Base-by-base conservation (phyloP, 1,284 basidiomycete genomes). In the Austroboletus novae-zelandiae region DNA sequence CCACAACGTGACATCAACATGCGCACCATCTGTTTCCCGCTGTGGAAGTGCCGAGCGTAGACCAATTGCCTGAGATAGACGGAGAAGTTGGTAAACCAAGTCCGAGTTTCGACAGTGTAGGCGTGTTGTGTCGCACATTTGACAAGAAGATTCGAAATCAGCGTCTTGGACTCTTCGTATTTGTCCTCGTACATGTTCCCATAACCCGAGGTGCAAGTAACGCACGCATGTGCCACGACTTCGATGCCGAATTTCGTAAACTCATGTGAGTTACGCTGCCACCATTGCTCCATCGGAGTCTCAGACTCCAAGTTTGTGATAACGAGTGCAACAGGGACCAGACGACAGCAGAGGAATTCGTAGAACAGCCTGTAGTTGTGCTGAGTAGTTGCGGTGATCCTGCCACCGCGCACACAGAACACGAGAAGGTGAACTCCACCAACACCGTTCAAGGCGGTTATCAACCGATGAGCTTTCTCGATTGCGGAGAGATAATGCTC, bases 401-500 rank as follows among this genome's bases (percentile, higher is more conserved):
- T 66, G 32, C 67, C 65, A 13, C 63, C 65, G 20, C 67, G 65
- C 43, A 70, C 47, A 35, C 66, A 68, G 50, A 67, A 68, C 9
- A 66, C 41, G 40, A 66, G 65, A 5, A 70, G 47, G 47, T 68
- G 57, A 32, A 69, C 49, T 4, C 65, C 65, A n/a, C 62, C 62
- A 9, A 36, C 53, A 2, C 42, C 27, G 23, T 68, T 61, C 45
- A 65, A 34, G 20, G 51, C 41, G 11, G 50, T 52, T 45, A 66
- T 51, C 42, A 65, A 46, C 31, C 1, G 25, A 47, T 62, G 51
- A 31, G 63, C 66, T n/a, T 66, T 65, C 47, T 64, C 63, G 44
- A 65, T 62, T 36, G 63, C 64, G 2, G 65, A 35, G 57, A 65
- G 45, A 61, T 62, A 52, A 23, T 54, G 36, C 30, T 65, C 63